Evolutionary conservation across 768 basidiomycete species (phyloP).

Genomic region (Leccinum arenicola): DNA sequence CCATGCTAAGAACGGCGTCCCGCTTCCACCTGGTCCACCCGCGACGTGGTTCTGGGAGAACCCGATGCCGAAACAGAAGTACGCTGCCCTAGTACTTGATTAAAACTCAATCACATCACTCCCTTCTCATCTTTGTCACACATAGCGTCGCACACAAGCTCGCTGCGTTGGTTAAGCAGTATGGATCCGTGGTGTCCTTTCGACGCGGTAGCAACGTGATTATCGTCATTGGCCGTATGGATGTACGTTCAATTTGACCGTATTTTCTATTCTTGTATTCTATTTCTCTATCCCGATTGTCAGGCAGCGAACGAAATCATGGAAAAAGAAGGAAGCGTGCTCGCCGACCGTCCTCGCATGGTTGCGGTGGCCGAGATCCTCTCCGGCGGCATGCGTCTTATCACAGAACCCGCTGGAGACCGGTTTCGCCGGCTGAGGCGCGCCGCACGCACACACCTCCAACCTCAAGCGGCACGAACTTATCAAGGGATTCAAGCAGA

Average conservation of each 20-base stretch:
- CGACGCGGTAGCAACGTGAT: conserved; percentile 38
- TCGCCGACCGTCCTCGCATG: conserved; percentile 47
- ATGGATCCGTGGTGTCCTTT: conserved; percentile 55
- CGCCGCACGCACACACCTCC: conserved; percentile 52
- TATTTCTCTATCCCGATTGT: neutral
- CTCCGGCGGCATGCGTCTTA: conserved; percentile 51
- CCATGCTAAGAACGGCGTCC: neutral
- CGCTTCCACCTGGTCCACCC: neutral
- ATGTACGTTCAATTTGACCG: conserved; percentile 8
- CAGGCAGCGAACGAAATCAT: conserved; percentile 55
- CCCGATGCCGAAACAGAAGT: neutral
- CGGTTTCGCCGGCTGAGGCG: conserved; percentile 54
- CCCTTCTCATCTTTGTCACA: neutral
- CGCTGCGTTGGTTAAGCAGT: conserved; percentile 50
- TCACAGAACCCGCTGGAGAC: conserved; percentile 48
- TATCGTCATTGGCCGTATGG: conserved; percentile 16
- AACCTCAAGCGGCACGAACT: conserved; percentile 42
- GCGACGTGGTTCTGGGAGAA: neutral
- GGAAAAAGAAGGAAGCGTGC: conserved; percentile 53
- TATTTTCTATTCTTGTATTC: neutral
- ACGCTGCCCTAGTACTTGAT: neutral
- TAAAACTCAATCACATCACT: neutral
- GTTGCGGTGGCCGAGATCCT: conserved; percentile 55
- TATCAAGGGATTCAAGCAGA: conserved; percentile 46
- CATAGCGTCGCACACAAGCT: conserved; percentile 24